Percentiles rank a stretch among this genome's conserved stretches.
These are phyloP conservation scores for Fusarium sp. DNA, from an alignment of 2,329 filamentous ascomycete species.

Conservation along the genomic window DNA sequence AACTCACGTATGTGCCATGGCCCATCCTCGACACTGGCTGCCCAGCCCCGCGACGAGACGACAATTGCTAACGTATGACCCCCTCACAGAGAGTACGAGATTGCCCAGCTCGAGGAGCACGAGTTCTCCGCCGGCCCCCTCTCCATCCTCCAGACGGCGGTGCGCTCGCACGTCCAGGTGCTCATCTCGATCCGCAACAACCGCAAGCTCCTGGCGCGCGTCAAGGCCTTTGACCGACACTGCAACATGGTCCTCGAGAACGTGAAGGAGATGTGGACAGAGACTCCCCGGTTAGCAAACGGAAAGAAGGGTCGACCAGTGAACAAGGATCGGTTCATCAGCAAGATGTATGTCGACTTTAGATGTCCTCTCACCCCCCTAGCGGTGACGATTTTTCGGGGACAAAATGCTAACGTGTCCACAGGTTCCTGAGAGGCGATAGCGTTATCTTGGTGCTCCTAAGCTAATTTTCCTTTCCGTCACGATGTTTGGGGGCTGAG, in stretches of 20 bases:
- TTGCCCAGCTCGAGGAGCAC: constrained; percentile 71
- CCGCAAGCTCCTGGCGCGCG: constrained; percentile 93
- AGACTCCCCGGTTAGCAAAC: constrained; percentile 80
- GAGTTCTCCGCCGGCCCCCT: constrained; percentile 65
- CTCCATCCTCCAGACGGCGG: constrained; percentile 95
- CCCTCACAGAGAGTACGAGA: constrained; percentile 79
- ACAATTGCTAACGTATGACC: constrained; percentile 27
- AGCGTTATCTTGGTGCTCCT: constrained; percentile 87
- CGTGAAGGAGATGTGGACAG: constrained; percentile 97
- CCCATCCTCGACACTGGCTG: constrained; percentile 19
- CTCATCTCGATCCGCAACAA: constrained; percentile 98
- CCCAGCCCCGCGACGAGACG: constrained; percentile 28
- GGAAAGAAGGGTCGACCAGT: constrained; percentile 90
- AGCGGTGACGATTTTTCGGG: constrained; percentile 17
- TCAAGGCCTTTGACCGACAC: constrained; percentile 98
- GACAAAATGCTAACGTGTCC: constrained; percentile 31
- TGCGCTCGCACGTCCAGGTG: constrained; percentile 92
- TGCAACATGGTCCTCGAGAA: constrained; percentile 99
- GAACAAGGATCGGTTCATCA: constrained; percentile 98
- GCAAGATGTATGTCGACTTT: constrained; percentile 79
- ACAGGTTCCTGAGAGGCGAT: constrained; percentile 83
- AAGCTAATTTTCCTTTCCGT: constrained; percentile 59
- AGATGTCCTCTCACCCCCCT: not conserved
- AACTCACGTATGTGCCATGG: constrained; percentile 76
- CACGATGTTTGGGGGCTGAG: constrained; percentile 29